phyloP scores from a whole-genome alignment of 1,284 basidiomycete genomes.

The Ganoderma lucidum region DNA sequence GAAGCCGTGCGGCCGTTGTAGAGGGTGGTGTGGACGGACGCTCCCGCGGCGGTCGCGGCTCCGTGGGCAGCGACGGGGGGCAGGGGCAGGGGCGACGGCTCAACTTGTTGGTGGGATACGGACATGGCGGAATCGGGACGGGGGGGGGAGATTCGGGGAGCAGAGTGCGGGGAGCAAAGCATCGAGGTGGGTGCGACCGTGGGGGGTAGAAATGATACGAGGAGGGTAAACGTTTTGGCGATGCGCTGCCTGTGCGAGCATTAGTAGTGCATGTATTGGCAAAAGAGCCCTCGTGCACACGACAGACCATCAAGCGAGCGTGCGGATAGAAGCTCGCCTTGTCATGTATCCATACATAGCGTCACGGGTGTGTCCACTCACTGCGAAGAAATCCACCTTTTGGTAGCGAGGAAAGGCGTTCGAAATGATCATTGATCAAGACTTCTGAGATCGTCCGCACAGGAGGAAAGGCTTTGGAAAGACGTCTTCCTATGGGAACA shows the following conservation, averaged over 20 bases:
- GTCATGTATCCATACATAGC: too few species aligned
- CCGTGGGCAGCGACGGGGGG: constrained; percentile 13
- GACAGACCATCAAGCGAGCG: too few species aligned
- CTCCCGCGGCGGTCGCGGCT: constrained; percentile 33
- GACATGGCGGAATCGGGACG: background rate
- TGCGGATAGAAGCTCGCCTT: too few species aligned
- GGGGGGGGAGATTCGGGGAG: background rate
- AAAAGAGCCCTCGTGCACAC: constrained; percentile 5
- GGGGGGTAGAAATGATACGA: constrained; percentile 7
- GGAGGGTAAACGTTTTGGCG: constrained; percentile 27
- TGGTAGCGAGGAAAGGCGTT: too few species aligned
- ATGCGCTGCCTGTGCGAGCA: too few species aligned
- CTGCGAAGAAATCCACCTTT: too few species aligned
- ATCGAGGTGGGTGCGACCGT: too few species aligned
- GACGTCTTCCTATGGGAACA: too few species aligned
- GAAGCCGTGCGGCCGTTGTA: constrained; percentile 43
- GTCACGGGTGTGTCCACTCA: too few species aligned
- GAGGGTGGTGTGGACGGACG: constrained; percentile 31
- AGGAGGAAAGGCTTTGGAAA: too few species aligned
- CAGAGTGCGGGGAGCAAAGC: background rate
- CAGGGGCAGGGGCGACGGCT: background rate
- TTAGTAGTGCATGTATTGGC: constrained; percentile 6
- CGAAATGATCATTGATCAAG: too few species aligned
- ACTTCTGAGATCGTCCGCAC: too few species aligned
- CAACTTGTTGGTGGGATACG: background rate